phyloP scores from a whole-genome alignment of 768 basidiomycete species.

The Xerocomellus amylosporus region DNA sequence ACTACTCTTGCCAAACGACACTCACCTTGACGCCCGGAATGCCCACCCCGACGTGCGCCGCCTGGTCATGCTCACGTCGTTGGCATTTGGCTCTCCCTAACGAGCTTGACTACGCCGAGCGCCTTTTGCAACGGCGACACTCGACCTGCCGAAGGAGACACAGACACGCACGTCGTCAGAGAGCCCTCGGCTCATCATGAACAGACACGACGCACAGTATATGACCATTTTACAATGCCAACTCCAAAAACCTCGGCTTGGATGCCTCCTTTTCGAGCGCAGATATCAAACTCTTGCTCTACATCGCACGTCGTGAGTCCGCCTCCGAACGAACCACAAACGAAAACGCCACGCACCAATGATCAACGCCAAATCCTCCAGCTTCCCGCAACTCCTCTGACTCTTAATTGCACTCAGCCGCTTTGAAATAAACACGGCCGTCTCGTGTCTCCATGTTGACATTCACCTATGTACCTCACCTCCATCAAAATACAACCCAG shows the following conservation, averaged over 20 bases:
- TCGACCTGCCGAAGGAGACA: too few relatives aligned
- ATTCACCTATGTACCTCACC: slow-evolving; percentile 50
- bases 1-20: too few relatives aligned
- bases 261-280: slow-evolving; percentile 93
- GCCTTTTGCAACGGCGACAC: too few relatives aligned
- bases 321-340: background rate
- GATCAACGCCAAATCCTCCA: slow-evolving; percentile 91
- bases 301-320: slow-evolving; percentile 26
- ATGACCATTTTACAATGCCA: slow-evolving; percentile 96
- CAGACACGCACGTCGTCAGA: background rate
- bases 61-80: slow-evolving; percentile 99
- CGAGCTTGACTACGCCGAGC: too few relatives aligned
- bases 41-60: slow-evolving; percentile 95
- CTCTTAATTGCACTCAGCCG: slow-evolving; percentile 90
- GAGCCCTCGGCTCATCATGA: too few relatives aligned
- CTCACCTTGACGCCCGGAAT: slow-evolving; percentile 85
- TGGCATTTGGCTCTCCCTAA: slow-evolving; percentile 46
- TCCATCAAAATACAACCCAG: too few relatives aligned
- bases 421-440: slow-evolving; percentile 83
- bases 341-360: slow-evolving; percentile 67
- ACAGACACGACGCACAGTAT: slow-evolving; percentile 58
- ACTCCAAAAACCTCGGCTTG: slow-evolving; percentile 77
- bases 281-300: slow-evolving; percentile 94
- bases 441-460: slow-evolving; percentile 90
- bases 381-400: slow-evolving; percentile 83